Evolutionary conservation across 192 early-diverging fungal genomes (phyloP), one percentile per base, ranked within the genome.

Genomic region (Chytriomyces hyalinus): DNA sequence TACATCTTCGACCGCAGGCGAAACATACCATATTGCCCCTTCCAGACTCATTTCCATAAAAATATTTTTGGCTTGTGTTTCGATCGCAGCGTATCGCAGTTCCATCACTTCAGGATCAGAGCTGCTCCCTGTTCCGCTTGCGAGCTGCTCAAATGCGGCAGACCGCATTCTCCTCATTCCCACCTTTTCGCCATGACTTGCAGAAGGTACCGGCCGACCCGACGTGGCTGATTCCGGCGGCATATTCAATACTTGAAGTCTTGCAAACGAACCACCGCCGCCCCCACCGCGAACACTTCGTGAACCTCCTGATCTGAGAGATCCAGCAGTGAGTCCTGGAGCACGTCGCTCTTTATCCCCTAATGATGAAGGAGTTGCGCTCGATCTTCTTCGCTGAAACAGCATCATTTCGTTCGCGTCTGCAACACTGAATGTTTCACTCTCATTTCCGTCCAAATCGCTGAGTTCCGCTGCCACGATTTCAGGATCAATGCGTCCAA

Each of bases 31-130:
- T 22, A 93, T 76, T 2, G 81, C 77, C 6, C 87, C 86, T 45
- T 87, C 85, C 24, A 92, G 80, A 63, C 78, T 84, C n/a, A 95
- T 77, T 68, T 95, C 94, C 87, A 95, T 90, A 53, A 95, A 85
- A 44, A 94, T 86, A 11, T 89, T 94, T 50, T 87, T 84, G 66
- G 87, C 92, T 75, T 94, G 92, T 46, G 86, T 87, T 61, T 86
- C 84, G 62, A 90, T 85, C 0, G 91, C 92, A n/a, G 86, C 92
- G 49, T 68, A 79, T 59, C 70, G 73, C 63, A 75, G 60, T 28
- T 71, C 24, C 76, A 65, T 7, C n/a, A 78, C 76, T 11, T 66
- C 76, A 7, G 76, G 51, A 49, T 70, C 76, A 10, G 47, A 36
- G 36, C 36, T 36, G 15, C 13, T 20, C 53, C 53, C 53, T 3